phyloP scores from a whole-genome alignment of 495 filamentous ascomycete species.

The Penicillium roqueforti region DNA sequence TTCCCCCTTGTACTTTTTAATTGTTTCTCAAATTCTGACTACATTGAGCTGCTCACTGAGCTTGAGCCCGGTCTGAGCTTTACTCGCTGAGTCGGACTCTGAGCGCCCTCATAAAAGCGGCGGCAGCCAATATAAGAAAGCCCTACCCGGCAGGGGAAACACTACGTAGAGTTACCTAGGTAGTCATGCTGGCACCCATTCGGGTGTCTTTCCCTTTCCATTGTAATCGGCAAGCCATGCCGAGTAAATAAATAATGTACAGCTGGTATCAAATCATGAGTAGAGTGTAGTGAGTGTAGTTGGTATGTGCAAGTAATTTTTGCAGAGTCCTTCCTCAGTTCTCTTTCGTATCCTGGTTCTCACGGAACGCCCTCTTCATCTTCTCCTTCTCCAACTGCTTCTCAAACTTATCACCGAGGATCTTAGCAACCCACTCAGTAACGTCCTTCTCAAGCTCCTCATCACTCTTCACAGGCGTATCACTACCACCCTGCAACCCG shows the following conservation, averaged over 20 bases:
- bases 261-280: conserved; percentile 19
- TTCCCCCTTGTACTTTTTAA: no score
- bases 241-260: conserved; percentile 15
- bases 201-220: not conserved
- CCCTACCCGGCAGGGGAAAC: conserved; percentile 17
- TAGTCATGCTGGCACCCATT: not conserved
- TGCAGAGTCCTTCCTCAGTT: not conserved
- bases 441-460: conserved; percentile 63
- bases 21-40: no score
- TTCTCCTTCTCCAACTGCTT: conserved; percentile 36
- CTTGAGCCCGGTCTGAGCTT: conserved; percentile 15
- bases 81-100: conserved; percentile 25
- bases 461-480: conserved; percentile 35
- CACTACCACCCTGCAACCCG: conserved; percentile 42
- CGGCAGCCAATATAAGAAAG: conserved; percentile 22
- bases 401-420: conserved; percentile 53
- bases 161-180: no score
- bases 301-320: not conserved
- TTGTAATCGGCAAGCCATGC: not conserved
- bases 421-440: conserved; percentile 64
- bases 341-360: conserved; percentile 13
- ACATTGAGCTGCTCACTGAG: not conserved
- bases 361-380: conserved; percentile 23
- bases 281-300: conserved; percentile 10
- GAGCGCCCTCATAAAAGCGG: conserved; percentile 31